Evolutionary conservation across 768 basidiomycete genomes (phyloP), one percentile per base, ranked within the genome.

Genomic region (Boletus subparvulus): DNA sequence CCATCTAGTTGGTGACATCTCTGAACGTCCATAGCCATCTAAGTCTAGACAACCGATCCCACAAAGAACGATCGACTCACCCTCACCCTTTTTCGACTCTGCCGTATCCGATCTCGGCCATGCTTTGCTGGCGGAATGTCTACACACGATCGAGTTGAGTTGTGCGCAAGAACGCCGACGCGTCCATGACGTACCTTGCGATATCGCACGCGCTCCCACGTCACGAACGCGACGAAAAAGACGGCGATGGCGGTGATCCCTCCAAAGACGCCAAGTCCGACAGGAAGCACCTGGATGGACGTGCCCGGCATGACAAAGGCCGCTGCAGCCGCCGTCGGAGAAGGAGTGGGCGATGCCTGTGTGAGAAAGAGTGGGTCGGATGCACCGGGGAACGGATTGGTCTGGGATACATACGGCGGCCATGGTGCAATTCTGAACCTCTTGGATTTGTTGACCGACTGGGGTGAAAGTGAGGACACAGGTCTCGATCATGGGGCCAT

Each of bases 201-300:
- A 68, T 92, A 92, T 73, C 87, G 89, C 26, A 90, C 85, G 46
- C 94, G 83, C 78, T 95, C 92, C 66, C 86, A 92, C 7, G 91
- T 92, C 61, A 94, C 92, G 70, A 92, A 75, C 49, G 83, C 87
- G 55, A 95, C 89, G 24, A 90, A 84, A 58, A 88, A 84, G 62
- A 96, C 70, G 17, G 88, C 88, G 63, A 94, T 87, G 9, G 87
- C 87, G 32, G 90, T 90, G 56, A 96, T 87, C 60, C 91, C 92
- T 45, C 87, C 90, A 66, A 90, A 93, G 11, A 94, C 81, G 50
- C 87, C 89, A 42, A 94, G 79, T 61, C 92, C 92, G 60, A 94
- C 85, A 0, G 92, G 92, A 35, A 92, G 77, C 5, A 93, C 91
- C 41, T 83, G 80, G 17, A 93, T 63, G 54, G 80, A 78, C 74